A percentile compares a stretch with the other conserved stretches of the same genome.
Conservation (phyloP, 23 red algal genomes). For the Cyanidioschyzon merolae region DNA sequence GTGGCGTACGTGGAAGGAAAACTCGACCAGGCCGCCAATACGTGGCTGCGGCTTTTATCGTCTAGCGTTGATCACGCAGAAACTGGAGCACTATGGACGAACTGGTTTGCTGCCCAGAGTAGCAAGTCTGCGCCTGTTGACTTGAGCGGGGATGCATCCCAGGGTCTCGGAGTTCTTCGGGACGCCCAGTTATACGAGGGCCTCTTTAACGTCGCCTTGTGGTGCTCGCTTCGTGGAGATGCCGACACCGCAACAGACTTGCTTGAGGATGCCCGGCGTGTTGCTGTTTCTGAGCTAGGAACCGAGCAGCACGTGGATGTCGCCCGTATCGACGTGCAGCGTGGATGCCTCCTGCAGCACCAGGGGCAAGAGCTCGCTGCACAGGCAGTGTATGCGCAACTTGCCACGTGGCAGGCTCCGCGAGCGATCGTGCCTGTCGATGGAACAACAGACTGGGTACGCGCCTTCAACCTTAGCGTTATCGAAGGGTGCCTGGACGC, state of each 20-base stretch:
- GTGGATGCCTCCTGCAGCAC: not conserved
- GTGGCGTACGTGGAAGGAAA: not conserved
- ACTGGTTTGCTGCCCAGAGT: not conserved
- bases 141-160: not conserved
- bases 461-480: not conserved
- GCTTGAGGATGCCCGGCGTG: not conserved
- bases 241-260: not conserved
- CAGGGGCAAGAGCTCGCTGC: not conserved
- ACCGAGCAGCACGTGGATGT: not conserved
- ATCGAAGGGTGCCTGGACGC: not conserved
- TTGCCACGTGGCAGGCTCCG: not conserved
- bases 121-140: not conserved
- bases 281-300: not conserved
- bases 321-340: not conserved
- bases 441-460: not conserved
- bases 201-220: not conserved
- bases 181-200: not conserved
- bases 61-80: not conserved
- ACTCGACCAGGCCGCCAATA: not conserved
- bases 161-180: not conserved
- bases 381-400: not conserved
- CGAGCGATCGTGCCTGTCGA: not conserved
- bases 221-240: not conserved
- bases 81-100: not conserved
- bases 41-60: not conserved